Conservation (phyloP, 2,329 filamentous ascomycete genomes). For the Neofusicoccum cordaticola region DNA sequence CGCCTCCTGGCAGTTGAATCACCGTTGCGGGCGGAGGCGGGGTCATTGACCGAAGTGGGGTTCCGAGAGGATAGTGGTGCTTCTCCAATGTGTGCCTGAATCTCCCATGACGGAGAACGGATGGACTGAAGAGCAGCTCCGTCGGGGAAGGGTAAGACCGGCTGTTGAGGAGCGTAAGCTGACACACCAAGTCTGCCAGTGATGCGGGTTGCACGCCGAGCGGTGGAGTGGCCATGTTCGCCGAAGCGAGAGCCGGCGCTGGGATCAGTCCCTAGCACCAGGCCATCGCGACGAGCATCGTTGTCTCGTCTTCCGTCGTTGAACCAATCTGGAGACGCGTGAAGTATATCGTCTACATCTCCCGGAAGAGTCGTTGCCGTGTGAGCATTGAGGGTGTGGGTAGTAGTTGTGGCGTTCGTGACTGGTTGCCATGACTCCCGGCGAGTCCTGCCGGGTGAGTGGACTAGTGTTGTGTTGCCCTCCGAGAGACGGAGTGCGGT, state of each 20-base stretch:
- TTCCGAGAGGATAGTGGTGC: background rate
- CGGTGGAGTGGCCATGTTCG: background rate
- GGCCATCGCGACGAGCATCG: background rate
- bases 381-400: background rate
- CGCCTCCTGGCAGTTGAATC: background rate
- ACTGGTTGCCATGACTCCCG: background rate
- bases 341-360: background rate
- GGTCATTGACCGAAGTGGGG: background rate
- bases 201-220: background rate
- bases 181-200: background rate
- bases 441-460: background rate
- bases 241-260: conserved; percentile 7
- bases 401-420: background rate
- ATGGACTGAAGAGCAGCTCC: no score
- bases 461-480: background rate
- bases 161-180: background rate
- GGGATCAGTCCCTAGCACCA: background rate
- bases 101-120: background rate
- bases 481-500: background rate
- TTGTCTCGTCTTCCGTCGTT: background rate
- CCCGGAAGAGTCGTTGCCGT: background rate
- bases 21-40: background rate
- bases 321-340: background rate
- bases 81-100: background rate
- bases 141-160: background rate